Evolutionary conservation across 345 rosid genomes (phyloP), one percentile per base, ranked within the genome.

Genomic region (Kandelia obovata): DNA sequence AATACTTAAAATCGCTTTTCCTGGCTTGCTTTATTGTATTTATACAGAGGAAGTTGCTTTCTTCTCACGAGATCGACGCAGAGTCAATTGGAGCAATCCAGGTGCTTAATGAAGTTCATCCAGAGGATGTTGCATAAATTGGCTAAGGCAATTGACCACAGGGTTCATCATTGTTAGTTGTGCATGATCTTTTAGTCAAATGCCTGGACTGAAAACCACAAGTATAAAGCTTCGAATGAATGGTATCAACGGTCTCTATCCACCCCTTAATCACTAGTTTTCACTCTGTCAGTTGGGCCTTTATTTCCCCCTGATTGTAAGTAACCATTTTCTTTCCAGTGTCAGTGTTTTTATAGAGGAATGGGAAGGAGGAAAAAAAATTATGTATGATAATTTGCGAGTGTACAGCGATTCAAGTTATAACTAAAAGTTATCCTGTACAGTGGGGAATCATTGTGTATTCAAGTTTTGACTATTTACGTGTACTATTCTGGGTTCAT

Each of bases 1-100:
- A 49, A 3, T 43, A 9, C n/a, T 61, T 28, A 4, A 4, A 28
- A 71, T 31, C 3, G 2, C 17, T 51, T 13, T 8, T 27, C 10
- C 27, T 62, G 72, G 49, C 65, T 25, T 26, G 23, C 43, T 13
- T 58, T 26, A 19, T 62, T 11, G n/a, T 21, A 32, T 51, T 67
- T 61, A 73, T 82, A 80, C 91, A 93, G 98, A 88, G 97, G 80
- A 88, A 63, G 82, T 83, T 89, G 77, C 96, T 93, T 6, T 85
- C 97, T 27, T 83, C 93, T 9, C 82, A 80, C 57, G 96, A 89
- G 65, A 85, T 82, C 10, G 81, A 87, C 49, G 51, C 73, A 8
- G 86, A 85, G 61, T 51, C 75, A 69, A 51, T 71, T 59, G 80
- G 71, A 46, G 73, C 77, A 5, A 75, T 68, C 75, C 70, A 73